Evolutionary conservation across 345 rosid genomes (phyloP).

Genomic region (Punica granatum): DNA sequence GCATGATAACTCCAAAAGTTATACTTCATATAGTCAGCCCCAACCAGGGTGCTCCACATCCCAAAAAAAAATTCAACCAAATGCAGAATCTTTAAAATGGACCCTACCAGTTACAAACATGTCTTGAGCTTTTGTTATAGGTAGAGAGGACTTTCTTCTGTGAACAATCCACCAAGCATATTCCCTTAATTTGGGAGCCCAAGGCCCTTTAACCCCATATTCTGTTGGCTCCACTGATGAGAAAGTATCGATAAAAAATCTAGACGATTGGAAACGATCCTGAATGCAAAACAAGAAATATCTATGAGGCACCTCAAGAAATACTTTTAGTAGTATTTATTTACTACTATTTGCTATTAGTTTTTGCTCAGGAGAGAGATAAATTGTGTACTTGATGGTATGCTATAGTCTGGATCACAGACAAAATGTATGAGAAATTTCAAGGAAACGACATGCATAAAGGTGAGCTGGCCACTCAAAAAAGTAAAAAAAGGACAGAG

Average conservation of each 20-base stretch:
- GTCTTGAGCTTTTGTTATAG: constrained; percentile 33
- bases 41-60: neutral
- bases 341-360: no score
- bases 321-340: neutral
- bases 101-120: constrained; percentile 26
- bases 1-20: constrained; percentile 1
- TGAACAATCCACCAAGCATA: constrained; percentile 36
- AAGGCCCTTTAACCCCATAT: constrained; percentile 24
- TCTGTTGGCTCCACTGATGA: constrained; percentile 31
- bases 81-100: neutral
- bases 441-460: neutral
- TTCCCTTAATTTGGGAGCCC: constrained; percentile 68
- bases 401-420: neutral
- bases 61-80: neutral
- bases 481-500: neutral
- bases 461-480: neutral
- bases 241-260: constrained; percentile 42
- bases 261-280: constrained; percentile 34
- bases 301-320: neutral
- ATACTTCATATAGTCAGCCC: neutral
- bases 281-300: constrained; percentile 27
- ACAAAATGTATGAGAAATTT: neutral
- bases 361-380: neutral
- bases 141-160: constrained; percentile 40
- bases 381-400: neutral